Base-by-base conservation (phyloP, 306 rosid genomes). In the Lathyrus sativus region DNA sequence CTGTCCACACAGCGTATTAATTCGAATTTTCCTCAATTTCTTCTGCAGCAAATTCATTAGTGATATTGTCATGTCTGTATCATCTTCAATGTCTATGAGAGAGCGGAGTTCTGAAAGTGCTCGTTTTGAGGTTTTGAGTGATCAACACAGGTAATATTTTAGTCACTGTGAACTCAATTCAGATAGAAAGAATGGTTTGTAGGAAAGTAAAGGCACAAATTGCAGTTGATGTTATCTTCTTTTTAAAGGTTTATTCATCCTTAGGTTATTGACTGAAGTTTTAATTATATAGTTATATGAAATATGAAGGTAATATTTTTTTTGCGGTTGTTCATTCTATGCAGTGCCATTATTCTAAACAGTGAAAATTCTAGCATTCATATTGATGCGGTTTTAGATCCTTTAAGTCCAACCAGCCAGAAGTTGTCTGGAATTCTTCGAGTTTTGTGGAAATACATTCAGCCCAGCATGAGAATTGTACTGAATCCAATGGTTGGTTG, bases 401-500 rank as follows among this genome's bases (percentile, higher is more conserved):
- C 99, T 53, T 78, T 93, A 78, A 93, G 99, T 80, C 91, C 93
- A 68, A 79, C 87, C 46, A 88, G 92, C 74, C 99, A 93, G 85
- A 93, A 84, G 84, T 60, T 93, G 76, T 86, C 99, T 59, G 90
- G 96, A 70, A 85, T 93, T 87, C 91, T 93, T 64, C 84, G 82
- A 53, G 83, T 87, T 73, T 71, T 93, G 78, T 82, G 87, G 91
- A 90, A 88, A 65, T 88, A 88, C 46, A 43, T 87, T 78, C 88
- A 84, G 65, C 99, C 99, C 79, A 88, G 91, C 92, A 88, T 93
- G 99, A 88, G 96, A 81, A 90, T 93, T 78, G 85, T 93, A 56
- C 80, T 90, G 74, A 93, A 93, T 81, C 99, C 99, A 26, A 41
- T 93, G 99, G 99, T 93, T 71, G 78, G 95, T 76, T 74, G 74